Base-by-base conservation (phyloP, 2,329 filamentous ascomycete genomes). In the Ceratocystis diversiconidia region DNA sequence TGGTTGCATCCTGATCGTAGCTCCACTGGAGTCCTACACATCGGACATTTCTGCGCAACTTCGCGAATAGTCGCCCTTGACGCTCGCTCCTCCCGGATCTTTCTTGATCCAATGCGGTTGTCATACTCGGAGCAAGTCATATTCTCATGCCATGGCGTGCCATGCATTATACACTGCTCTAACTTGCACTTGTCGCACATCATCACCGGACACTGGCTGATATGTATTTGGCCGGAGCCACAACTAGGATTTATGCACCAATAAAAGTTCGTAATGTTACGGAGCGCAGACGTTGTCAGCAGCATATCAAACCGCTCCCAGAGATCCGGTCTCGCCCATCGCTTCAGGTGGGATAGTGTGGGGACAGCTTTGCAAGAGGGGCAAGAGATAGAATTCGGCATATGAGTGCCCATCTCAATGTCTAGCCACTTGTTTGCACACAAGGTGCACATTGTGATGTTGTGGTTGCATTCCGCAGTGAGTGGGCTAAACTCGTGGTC, bases 1-100 rank as follows among this genome's bases (percentile, higher is more conserved):
- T 77, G 76, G 65, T 76, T 75, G 65, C 76, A 78, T 4, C 76
- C 76, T 0, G 65, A 68, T 17, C 69, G 74, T 62, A 77, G 77
- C 65, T 74, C 66, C 0, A 77, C 71, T 46, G 70, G 70, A 66
- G 70, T 73, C 17, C 73, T 70, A 67, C 76, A 77, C 19, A 69
- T 67, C 0, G 76, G 75, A 41, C 76, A 78, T 0, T 72, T 68
- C 67, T 72, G 74, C 10, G 73, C 71, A 15, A 71, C 73, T 48
- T 73, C 70, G 46, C 71, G 70, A 28, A 76, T 70, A 32, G 70
- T 69, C 22, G 71, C 70, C 68, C 75, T 72, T 0, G 75, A 76
- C 5, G 72, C 73, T 67, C 70, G 70, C 5, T 76, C 72, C 63
- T 73, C 72, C 46, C 67, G 72, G 17, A 68, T 68, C 43, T 71